Evolutionary conservation across 2,329 filamentous ascomycete genomes (phyloP).

Genomic region (Sporothrix pallida): DNA sequence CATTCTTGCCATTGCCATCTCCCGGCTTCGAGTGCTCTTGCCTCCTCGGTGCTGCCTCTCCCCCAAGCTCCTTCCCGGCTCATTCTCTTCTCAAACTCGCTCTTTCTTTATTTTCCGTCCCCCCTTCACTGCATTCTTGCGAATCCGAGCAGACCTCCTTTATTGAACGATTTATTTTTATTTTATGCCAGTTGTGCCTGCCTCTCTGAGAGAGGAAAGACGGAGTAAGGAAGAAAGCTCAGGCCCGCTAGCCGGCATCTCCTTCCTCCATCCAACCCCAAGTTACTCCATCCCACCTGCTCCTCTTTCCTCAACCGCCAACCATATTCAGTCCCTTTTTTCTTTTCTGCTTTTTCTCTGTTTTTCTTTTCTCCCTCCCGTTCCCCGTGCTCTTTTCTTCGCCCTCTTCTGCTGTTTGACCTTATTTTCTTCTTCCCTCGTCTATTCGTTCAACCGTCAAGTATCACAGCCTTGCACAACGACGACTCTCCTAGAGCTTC

Average conservation of each 20-base stretch:
- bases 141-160: too few relatives aligned
- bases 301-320: background rate
- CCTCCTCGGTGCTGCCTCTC: background rate
- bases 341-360: background rate
- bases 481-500: background rate
- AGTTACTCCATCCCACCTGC: conserved; percentile 18
- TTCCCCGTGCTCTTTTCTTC: background rate
- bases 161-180: background rate
- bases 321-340: background rate
- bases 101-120: conserved; percentile 24
- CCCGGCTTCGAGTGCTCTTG: conserved; percentile 2
- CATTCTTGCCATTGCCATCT: background rate
- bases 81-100: conserved; percentile 28
- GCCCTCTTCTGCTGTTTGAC: background rate
- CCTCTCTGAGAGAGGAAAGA: conserved; percentile 7
- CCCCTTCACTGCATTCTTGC: background rate
- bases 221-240: conserved; percentile 26
- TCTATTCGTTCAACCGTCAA: background rate
- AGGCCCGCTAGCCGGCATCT: conserved; percentile 34
- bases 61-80: conserved; percentile 27
- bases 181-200: background rate
- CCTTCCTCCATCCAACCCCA: conserved; percentile 29
- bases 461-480: conserved; percentile 25
- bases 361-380: background rate
- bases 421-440: background rate